Conservation (phyloP, 2,329 filamentous ascomycete genomes). For the Fusarium bulbicola region DNA sequence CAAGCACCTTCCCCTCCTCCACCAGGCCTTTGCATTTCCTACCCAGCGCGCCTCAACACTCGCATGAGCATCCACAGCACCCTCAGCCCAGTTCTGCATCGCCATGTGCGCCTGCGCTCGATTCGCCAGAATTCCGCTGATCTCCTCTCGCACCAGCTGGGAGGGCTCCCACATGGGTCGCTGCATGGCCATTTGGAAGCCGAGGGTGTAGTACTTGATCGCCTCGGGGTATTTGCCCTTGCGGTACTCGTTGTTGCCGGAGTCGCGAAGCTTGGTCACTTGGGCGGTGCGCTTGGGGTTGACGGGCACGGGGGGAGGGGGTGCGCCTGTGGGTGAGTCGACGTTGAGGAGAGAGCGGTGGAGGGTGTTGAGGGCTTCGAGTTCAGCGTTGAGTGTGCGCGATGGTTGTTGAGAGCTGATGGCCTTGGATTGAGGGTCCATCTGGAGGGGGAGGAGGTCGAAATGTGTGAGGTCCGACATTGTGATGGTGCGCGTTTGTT, state of each 20-base stretch:
- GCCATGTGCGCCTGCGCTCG: constrained; percentile 91
- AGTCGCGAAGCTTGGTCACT: constrained; percentile 90
- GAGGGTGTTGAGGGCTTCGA: constrained; percentile 79
- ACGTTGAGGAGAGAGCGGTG: constrained; percentile 75
- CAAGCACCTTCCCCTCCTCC: constrained; percentile 84
- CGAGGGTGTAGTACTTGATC: constrained; percentile 82
- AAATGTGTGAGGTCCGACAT: constrained; percentile 77
- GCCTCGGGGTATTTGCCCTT: constrained; percentile 80
- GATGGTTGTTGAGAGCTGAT: constrained; percentile 62
- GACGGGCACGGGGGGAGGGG: constrained; percentile 87
- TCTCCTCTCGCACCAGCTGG: constrained; percentile 84
- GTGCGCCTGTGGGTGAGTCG: constrained; percentile 67
- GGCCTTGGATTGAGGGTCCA: constrained; percentile 85
- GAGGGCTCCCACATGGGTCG: constrained; percentile 90
- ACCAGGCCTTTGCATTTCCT: constrained; percentile 95
- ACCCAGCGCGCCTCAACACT: constrained; percentile 88
- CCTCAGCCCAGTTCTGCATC: constrained; percentile 83
- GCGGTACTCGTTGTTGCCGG: constrained; percentile 83
- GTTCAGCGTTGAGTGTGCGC: constrained; percentile 67
- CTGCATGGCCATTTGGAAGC: constrained; percentile 85
- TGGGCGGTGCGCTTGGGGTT: constrained; percentile 91
- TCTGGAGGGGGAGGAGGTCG: constrained; percentile 80
- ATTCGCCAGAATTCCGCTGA: constrained; percentile 82
- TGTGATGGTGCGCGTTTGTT: constrained; percentile 23
- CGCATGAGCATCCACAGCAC: constrained; percentile 84